Evolutionary conservation across 78 protist species (phyloP).

Genomic region (Protostelium mycophagum): DNA sequence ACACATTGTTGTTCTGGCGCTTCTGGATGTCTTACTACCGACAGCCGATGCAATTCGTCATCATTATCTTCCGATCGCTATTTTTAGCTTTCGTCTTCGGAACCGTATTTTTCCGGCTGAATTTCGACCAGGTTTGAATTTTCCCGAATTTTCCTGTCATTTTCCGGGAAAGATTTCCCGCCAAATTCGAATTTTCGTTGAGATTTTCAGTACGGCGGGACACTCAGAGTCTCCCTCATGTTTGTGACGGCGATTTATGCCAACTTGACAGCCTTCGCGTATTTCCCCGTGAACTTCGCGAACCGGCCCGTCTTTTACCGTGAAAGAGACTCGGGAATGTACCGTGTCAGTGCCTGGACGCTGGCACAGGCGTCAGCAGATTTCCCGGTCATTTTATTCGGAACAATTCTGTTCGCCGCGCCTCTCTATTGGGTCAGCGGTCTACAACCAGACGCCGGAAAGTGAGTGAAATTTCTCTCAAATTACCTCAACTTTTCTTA

Average conservation of each 20-base stretch:
- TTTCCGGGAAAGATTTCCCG: too few relatives aligned
- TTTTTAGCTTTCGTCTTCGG: neutral
- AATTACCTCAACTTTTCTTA: too few relatives aligned
- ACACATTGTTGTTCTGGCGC: neutral
- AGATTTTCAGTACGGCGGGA: neutral
- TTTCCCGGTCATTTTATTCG: conserved; percentile 1
- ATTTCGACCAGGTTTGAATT: neutral
- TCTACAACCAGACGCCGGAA: neutral
- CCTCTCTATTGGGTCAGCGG: neutral
- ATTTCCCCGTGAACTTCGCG: neutral
- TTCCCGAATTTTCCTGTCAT: neutral
- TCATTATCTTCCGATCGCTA: neutral
- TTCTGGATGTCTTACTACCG: neutral
- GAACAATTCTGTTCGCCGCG: neutral
- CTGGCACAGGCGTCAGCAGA: conserved; percentile 6
- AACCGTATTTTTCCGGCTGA: neutral
- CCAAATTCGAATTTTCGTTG: neutral
- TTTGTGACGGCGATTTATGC: neutral
- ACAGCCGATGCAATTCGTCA: neutral
- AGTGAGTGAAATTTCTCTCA: neutral
- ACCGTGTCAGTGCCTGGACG: conserved; percentile 34
- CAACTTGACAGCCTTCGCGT: neutral
- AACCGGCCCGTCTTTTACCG: conserved; percentile 27
- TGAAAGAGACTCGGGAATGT: conserved; percentile 48
- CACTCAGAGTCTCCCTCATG: neutral